Base-by-base conservation (phyloP, 2,329 filamentous ascomycete species). In the Pseudogymnoascus sp. region DNA sequence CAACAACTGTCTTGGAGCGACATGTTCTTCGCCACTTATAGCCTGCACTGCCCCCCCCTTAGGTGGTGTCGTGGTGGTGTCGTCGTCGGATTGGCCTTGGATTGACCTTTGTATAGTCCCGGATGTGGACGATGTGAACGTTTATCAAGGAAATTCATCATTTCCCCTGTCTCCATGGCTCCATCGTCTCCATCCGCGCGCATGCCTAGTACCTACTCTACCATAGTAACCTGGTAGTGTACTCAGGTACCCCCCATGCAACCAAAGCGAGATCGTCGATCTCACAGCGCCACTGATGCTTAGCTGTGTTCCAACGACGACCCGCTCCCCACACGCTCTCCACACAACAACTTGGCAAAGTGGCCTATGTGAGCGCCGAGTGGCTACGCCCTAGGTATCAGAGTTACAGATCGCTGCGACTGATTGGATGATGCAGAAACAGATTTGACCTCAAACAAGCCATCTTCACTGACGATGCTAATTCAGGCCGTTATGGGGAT, bases 131-230 rank as follows among this genome's bases (percentile, higher is more conserved):
- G 49, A 2, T 55, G 49, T 33, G 49, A 29, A 4, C 26, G 49
- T 31, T 55, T 55, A 55, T 55, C 49, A 55, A 55, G 49, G 49
- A 55, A 55, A 55, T 31, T 55, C 49, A 33, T 55, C 49, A 55
- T 55, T 55, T 55, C 49, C 49, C 49, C 49, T 33, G 49, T 33
- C 49, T 33, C 49, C 49, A 12, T 55, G 49, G 49, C 49, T 55
- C 49, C 49, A 33, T 55, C n/a, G 49, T 14, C 49, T 55, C 49
- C 49, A 55, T 55, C 49, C 49, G 49, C 49, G n/a, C 29, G 49
- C 49, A 33, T 55, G 4, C 7, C n/a, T 55, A 55, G 26, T 33
- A 19, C 26, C 19, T 12, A 55, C 49, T 55, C 14, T 49, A 49
- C 43, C 7, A 4, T 8, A 2, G 19, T 45, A 23, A 19, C 12